Evolutionary conservation across 2,329 filamentous ascomycete genomes (phyloP), one percentile per base, ranked within the genome.

Genomic region (Pleomassaria siparia): DNA sequence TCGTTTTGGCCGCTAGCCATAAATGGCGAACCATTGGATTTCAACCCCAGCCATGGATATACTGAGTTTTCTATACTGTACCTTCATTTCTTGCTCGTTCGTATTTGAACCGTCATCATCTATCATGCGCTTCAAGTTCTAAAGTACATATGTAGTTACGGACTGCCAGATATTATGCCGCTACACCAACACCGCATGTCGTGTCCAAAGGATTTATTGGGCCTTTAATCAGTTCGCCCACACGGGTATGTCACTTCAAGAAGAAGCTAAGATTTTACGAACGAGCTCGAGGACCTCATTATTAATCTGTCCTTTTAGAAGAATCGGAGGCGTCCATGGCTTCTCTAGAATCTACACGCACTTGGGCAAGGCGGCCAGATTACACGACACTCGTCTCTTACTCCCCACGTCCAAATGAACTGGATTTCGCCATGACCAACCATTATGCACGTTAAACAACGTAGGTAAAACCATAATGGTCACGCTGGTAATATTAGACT

Each of bases 321-420:
- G 12, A 6, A 37, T 37, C 24, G 35, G 35, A 37, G 35, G 35
- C 35, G 35, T 15, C n/a, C 35, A 22, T 37, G 35, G 35, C 35
- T 15, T 7, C 18, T 22, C 18, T 42, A 3, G n/a, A n/a, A n/a
- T 42, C 15, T 42, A 21, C 40, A n/a, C n/a, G n/a, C n/a, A n/a
- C n/a, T n/a, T n/a, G n/a, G n/a, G 40, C 18, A 32, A 22, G 18
- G 40, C 25, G 11, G 10, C 15, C 25, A 5, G 26, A 42, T 42
- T 28, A 42, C 40, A 42, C 40, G 40, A 42, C 37, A 40, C 40
- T 13, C 13, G 6, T 16, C 18, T 40, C 22, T 40, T 11, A 11
- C 16, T 24, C 15, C 20, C 37, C 18, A 35, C 32, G 8, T 9
- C 32, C 32, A 35, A 35, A n/a, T n/a, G n/a, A n/a, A n/a, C n/a